phyloP scores from a whole-genome alignment of 108 stramenopile species.

The Nannochloropsis oceanica region DNA sequence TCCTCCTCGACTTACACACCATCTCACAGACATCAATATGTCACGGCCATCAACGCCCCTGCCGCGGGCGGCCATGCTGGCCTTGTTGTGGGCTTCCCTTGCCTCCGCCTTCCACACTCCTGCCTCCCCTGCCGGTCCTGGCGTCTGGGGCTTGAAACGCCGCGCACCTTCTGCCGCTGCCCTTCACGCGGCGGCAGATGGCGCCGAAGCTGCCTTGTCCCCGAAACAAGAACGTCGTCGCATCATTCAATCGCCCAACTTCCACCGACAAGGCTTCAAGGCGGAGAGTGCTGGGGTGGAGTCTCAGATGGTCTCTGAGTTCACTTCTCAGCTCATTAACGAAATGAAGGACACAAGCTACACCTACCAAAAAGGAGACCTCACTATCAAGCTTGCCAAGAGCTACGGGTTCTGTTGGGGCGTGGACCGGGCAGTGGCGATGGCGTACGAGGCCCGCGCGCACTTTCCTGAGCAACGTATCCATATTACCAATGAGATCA shows the following conservation, averaged over 20 bases:
- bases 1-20: neutral
- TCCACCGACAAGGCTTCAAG: conserved; percentile 30
- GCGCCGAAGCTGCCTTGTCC: neutral
- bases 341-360: conserved; percentile 18
- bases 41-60: neutral
- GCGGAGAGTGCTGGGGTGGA: conserved; percentile 10
- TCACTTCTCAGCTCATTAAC: conserved; percentile 21
- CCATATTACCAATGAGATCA: conserved; percentile 91
- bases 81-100: neutral
- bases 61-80: neutral
- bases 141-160: neutral
- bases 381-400: conserved; percentile 30
- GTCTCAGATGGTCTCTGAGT: neutral
- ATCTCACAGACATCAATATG: neutral
- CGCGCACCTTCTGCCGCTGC: neutral
- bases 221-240: conserved; percentile 20
- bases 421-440: conserved; percentile 60
- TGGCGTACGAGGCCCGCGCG: conserved; percentile 74
- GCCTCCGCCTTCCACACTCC: neutral
- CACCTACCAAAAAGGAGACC: conserved; percentile 3
- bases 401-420: conserved; percentile 39
- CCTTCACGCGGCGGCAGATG: neutral
- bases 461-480: conserved; percentile 66
- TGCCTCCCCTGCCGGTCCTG: neutral
- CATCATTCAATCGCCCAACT: conserved; percentile 9